Conservation (phyloP, 441 rosid genomes). For the Croton laevigatus region DNA sequence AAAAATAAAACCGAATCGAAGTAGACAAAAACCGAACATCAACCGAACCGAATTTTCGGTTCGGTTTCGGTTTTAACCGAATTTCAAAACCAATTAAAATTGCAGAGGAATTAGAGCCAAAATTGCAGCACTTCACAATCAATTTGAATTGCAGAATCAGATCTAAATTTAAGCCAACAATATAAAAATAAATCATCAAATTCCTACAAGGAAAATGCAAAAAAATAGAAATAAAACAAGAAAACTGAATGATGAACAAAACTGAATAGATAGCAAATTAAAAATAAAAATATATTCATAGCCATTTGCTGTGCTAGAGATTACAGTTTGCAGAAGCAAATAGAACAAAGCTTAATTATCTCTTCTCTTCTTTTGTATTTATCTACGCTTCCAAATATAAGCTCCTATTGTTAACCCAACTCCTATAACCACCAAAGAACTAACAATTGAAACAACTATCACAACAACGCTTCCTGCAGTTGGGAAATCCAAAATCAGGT, state of each 20-base stretch:
- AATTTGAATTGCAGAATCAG: too few relatives aligned
- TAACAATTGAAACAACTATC: conserved; percentile 46
- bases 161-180: too few relatives aligned
- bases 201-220: too few relatives aligned
- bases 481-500: conserved; percentile 20
- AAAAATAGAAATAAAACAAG: too few relatives aligned
- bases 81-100: too few relatives aligned
- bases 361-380: conserved; percentile 53
- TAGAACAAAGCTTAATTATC: conserved; percentile 26
- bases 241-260: conserved; percentile 5
- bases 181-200: too few relatives aligned
- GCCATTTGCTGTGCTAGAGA: neutral
- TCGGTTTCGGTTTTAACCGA: too few relatives aligned
- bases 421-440: conserved; percentile 45
- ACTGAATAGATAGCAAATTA: neutral
- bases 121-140: too few relatives aligned
- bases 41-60: too few relatives aligned
- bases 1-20: too few relatives aligned
- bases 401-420: conserved; percentile 39
- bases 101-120: too few relatives aligned
- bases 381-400: conserved; percentile 49
- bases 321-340: neutral
- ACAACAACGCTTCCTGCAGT: conserved; percentile 41
- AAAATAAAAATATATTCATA: neutral
- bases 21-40: too few relatives aligned